Evolutionary conservation across 768 basidiomycete genomes (phyloP).

Genomic region (Agrocybe pediades): DNA sequence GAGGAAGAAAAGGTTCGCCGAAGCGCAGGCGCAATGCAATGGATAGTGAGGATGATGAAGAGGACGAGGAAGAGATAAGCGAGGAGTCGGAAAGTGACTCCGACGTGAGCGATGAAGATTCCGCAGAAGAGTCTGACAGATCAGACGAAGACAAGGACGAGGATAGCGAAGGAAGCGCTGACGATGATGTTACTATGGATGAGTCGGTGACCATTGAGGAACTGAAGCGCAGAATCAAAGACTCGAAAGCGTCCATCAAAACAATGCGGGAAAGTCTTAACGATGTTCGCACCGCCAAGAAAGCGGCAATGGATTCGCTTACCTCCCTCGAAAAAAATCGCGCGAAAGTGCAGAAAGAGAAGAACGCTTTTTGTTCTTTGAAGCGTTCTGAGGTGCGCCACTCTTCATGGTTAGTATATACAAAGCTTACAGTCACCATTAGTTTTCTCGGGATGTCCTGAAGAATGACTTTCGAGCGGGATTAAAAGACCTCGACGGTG

Average conservation of each 20-base stretch:
- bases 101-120: conserved; percentile 29
- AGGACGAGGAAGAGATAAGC: conserved; percentile 32
- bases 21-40: conserved; percentile 44
- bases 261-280: conserved; percentile 36
- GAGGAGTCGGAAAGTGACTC: conserved; percentile 22
- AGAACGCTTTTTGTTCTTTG: conserved; percentile 62
- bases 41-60: conserved; percentile 40
- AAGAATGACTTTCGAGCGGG: conserved; percentile 63
- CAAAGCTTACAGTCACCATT: neutral
- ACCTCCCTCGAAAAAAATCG: conserved; percentile 43
- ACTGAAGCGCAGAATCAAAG: conserved; percentile 47
- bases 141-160: conserved; percentile 27
- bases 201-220: conserved; percentile 44
- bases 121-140: conserved; percentile 24
- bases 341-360: conserved; percentile 51
- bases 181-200: conserved; percentile 33
- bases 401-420: neutral
- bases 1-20: conserved; percentile 39
- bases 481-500: conserved; percentile 61
- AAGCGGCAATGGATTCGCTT: conserved; percentile 32
- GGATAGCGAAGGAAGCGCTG: conserved; percentile 27
- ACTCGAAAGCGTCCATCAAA: conserved; percentile 41
- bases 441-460: conserved; percentile 58
- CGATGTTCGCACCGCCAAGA: conserved; percentile 36
- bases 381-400: conserved; percentile 53